Conservation (phyloP, 768 basidiomycete species). For the Russula emetica region DNA sequence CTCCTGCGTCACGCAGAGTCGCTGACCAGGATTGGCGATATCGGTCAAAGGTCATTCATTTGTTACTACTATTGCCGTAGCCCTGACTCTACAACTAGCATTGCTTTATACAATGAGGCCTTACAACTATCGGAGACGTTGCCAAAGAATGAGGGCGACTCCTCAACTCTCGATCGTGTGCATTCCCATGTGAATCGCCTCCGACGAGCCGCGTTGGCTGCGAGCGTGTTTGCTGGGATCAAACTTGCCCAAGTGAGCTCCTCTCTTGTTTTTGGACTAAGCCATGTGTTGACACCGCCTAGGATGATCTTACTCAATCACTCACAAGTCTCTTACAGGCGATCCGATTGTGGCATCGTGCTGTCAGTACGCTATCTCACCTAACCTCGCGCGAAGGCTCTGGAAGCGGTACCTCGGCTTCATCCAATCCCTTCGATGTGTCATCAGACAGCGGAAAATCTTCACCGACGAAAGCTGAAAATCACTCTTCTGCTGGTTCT, state of each 20-base stretch:
- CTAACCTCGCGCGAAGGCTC: slow-evolving; percentile 42
- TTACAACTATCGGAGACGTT: slow-evolving; percentile 43
- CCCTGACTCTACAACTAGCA: slow-evolving; percentile 34
- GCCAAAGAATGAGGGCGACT: slow-evolving; percentile 42
- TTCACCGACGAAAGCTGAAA: slow-evolving; percentile 36
- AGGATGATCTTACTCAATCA: slow-evolving; percentile 61
- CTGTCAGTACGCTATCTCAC: slow-evolving; percentile 61
- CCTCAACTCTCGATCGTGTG: slow-evolving; percentile 54
- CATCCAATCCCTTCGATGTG: slow-evolving; percentile 59
- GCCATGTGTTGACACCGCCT: slow-evolving; percentile 8
- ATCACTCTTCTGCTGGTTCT: slow-evolving; percentile 26
- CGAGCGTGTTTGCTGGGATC: slow-evolving; percentile 62
- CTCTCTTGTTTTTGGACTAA: neutral
- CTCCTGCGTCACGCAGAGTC: slow-evolving; percentile 64
- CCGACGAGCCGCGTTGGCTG: slow-evolving; percentile 69
- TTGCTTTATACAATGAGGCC: slow-evolving; percentile 59
- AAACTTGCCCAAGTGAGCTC: slow-evolving; percentile 55
- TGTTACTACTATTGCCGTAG: neutral
- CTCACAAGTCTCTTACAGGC: slow-evolving; percentile 61
- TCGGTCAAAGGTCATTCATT: slow-evolving; percentile 50
- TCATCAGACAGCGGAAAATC: slow-evolving; percentile 40
- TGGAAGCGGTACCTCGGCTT: slow-evolving; percentile 33
- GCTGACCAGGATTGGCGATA: slow-evolving; percentile 55
- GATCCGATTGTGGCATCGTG: slow-evolving; percentile 76
- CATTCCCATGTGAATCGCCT: slow-evolving; percentile 53